Conservation (phyloP, 495 filamentous ascomycete genomes). For the Hyaloscypha variabilis region DNA sequence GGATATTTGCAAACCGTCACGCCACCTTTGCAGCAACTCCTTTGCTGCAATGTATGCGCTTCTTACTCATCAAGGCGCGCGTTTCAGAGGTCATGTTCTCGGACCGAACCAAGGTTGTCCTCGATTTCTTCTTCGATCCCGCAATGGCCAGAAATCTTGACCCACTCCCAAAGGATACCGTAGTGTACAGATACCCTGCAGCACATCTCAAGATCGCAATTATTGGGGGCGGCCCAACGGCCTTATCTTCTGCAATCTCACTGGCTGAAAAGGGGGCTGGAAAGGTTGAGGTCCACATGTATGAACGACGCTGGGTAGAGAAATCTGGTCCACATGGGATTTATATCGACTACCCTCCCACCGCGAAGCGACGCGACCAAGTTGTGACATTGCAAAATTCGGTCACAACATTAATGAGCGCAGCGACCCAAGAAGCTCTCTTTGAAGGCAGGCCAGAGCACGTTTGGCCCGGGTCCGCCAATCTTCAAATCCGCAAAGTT, state of each 20-base stretch:
- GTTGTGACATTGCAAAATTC: slow-evolving; percentile 12
- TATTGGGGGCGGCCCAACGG: slow-evolving; percentile 40
- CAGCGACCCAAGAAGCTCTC: slow-evolving; percentile 5
- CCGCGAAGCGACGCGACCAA: slow-evolving; percentile 11
- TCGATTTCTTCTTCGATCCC: slow-evolving; percentile 45
- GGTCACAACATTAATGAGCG: slow-evolving; percentile 36
- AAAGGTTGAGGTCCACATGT: slow-evolving; percentile 9
- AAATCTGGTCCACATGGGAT: slow-evolving; percentile 1
- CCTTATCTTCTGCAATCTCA: slow-evolving; percentile 39
- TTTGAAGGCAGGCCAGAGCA: slow-evolving; percentile 8
- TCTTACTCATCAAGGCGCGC: slow-evolving; percentile 38
- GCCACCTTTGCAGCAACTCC: slow-evolving; percentile 36
- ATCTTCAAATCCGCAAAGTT: slow-evolving; percentile 38
- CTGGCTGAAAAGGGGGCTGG: slow-evolving; percentile 38
- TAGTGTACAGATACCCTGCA: slow-evolving; percentile 37
- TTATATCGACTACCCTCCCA: slow-evolving; percentile 13
- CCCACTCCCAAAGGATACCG: slow-evolving; percentile 31
- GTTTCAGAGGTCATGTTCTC: slow-evolving; percentile 31
- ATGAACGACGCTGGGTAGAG: slow-evolving; percentile 12
- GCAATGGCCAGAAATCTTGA: slow-evolving; percentile 36
- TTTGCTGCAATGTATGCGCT: slow-evolving; percentile 39
- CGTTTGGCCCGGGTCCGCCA: slow-evolving; percentile 12
- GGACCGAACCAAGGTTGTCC: slow-evolving; percentile 30
- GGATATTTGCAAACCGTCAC: slow-evolving; percentile 37
- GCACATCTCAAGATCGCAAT: slow-evolving; percentile 37